Conservation (phyloP, 805 yeast species). For the Wickerhamiella spandovensis region DNA sequence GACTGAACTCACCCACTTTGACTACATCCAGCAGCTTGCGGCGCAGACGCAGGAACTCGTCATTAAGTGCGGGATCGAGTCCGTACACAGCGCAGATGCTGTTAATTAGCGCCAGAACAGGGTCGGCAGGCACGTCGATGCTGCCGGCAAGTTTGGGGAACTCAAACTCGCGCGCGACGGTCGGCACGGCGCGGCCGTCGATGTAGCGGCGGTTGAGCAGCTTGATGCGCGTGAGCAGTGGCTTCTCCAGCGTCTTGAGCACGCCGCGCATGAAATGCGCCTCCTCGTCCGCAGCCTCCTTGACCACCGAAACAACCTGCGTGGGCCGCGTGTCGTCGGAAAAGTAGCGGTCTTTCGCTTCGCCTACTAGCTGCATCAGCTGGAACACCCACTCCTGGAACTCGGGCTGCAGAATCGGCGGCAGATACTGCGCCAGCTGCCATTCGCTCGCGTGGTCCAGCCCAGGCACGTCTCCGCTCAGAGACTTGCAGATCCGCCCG, state of each 20-base stretch:
- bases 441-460: conserved; percentile 45
- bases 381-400: conserved; percentile 78
- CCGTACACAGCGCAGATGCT: conserved; percentile 57
- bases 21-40: conserved; percentile 59
- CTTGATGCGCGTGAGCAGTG: conserved; percentile 52
- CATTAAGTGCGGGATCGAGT: conserved; percentile 45
- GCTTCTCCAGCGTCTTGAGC: conserved; percentile 40
- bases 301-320: not conserved
- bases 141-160: conserved; percentile 71
- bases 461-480: conserved; percentile 17
- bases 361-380: conserved; percentile 56
- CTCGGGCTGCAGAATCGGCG: conserved; percentile 62
- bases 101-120: conserved; percentile 71
- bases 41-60: conserved; percentile 65
- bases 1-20: conserved; percentile 75
- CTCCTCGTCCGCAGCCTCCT: conserved; percentile 7
- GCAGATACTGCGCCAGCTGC: conserved; percentile 68
- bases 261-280: conserved; percentile 21
- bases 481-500: conserved; percentile 36
- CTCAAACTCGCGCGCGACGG: conserved; percentile 47
- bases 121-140: conserved; percentile 40
- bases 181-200: conserved; percentile 45
- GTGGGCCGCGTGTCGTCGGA: not conserved
- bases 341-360: conserved; percentile 21
- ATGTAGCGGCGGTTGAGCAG: conserved; percentile 56